These are phyloP conservation scores for Aspergillus melleus DNA, from an alignment of 2,329 filamentous ascomycete species.

Conservation along the genomic window DNA sequence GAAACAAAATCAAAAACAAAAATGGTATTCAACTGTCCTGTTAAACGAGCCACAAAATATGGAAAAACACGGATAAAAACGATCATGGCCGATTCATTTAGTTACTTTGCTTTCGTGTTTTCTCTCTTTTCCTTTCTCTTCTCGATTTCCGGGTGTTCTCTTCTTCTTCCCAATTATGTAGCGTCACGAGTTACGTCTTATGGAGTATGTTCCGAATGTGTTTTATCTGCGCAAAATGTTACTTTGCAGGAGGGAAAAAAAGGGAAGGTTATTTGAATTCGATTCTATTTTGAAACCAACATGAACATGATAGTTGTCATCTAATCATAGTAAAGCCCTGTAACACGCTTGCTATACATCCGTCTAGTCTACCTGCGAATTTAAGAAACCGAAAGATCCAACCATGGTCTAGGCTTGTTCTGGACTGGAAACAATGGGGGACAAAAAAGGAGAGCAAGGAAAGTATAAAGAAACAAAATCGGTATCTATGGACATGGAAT, in stretches of 20 bases:
- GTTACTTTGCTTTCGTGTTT: neutral
- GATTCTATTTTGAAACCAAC: neutral
- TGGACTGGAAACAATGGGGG: neutral
- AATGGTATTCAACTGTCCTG: neutral
- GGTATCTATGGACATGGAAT: neutral
- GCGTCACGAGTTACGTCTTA: neutral
- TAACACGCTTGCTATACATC: neutral
- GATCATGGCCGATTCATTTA: neutral
- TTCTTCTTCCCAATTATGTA: neutral
- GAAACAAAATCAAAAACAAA: neutral
- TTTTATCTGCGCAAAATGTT: neutral
- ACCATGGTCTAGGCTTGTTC: neutral
- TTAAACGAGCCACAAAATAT: neutral
- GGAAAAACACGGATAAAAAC: neutral
- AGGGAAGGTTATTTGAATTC: neutral
- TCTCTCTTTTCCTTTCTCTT: neutral
- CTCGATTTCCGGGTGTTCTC: neutral
- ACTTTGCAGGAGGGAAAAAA: neutral
- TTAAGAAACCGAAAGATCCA: neutral
- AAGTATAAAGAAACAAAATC: neutral
- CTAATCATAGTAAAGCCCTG: neutral
- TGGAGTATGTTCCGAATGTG: neutral
- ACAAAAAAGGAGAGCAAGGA: neutral
- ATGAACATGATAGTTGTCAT: neutral
- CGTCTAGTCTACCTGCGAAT: neutral